These are phyloP conservation scores for Gloeophyllum trabeum DNA, from an alignment of 768 basidiomycete genomes.

Conservation along the genomic window DNA sequence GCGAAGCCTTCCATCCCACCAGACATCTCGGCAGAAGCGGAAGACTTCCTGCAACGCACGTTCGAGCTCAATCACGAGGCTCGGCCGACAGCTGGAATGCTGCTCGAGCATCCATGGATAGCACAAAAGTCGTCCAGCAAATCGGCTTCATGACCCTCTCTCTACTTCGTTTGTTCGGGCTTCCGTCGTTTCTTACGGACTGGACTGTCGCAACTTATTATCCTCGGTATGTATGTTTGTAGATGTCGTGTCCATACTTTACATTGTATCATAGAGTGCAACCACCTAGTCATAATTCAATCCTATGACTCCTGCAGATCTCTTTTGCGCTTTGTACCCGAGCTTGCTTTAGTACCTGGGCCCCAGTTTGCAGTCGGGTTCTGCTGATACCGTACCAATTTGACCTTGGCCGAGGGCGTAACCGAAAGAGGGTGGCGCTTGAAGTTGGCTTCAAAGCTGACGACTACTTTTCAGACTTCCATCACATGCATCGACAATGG, in stretches of 20 bases:
- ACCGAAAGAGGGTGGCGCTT: slow-evolving; percentile 56
- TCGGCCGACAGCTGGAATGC: slow-evolving; percentile 67
- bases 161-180: background rate
- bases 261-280: too few species aligned
- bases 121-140: slow-evolving; percentile 6
- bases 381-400: slow-evolving; percentile 80
- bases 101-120: slow-evolving; percentile 72
- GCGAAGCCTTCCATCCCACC: slow-evolving; percentile 81
- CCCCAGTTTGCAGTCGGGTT: slow-evolving; percentile 95
- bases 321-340: slow-evolving; percentile 32
- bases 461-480: background rate
- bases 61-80: slow-evolving; percentile 79
- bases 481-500: background rate
- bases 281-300: too few species aligned
- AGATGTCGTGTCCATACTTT: too few species aligned
- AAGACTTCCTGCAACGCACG: slow-evolving; percentile 75
- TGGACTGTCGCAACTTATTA: too few species aligned
- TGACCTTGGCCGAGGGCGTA: slow-evolving; percentile 50
- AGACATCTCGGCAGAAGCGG: slow-evolving; percentile 84
- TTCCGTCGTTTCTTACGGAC: too few species aligned
- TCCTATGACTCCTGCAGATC: slow-evolving; percentile 13
- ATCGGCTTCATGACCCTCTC: background rate
- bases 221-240: too few species aligned
- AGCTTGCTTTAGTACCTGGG: slow-evolving; percentile 56
- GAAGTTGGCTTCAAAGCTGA: slow-evolving; percentile 62